Evolutionary conservation across 202 grass and related monocot species (phyloP), one percentile per base, ranked within the genome.

Genomic region (Sporobolus alterniflorus): DNA sequence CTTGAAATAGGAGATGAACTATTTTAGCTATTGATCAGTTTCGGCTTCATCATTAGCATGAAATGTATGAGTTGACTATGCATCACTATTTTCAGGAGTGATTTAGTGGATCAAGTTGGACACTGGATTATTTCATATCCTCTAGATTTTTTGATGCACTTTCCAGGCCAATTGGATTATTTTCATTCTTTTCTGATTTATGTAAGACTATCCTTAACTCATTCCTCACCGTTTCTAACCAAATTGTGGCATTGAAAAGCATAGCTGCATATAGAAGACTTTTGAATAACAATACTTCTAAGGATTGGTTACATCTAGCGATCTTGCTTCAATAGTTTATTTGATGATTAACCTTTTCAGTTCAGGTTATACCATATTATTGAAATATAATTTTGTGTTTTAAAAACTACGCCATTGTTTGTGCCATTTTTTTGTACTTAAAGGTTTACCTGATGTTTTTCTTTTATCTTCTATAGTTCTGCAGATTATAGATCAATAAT

Each of bases 111-210:
- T 93, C 92, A 87, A 81, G 82, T 31, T 92, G 93, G 82, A 95
- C 96, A 39, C 41, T 98, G 31, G 91, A 98, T 43, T 95, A 82
- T 4, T 98, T 98, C 93, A 98, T 98, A 98, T 98, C 96, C 93
- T 95, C 48, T 18, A 46, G 2, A 91, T 34, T 72, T 71, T 28
- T 57, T 41, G 6, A 60, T 64, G 30, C 50, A 31, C n/a, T 82
- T 41, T 73, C 77, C 40, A 25, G 29, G 18, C 40, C 24, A 33
- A 62, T 73, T 63, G 11, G n/a, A n/a, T 76, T 7, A 31, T 74
- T n/a, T 69, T 75, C 65, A 13, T 20, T 30, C 39, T 46, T 11
- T 83, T 82, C 80, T 11, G 32, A 67, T 67, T 36, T 47, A 69
- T 88, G 48, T 81, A 77, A 32, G 12, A n/a, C 76, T 79, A 75